Base-by-base conservation (phyloP, 2,329 filamentous ascomycete genomes). In the Magnaporthiopsis rhizophila region DNA sequence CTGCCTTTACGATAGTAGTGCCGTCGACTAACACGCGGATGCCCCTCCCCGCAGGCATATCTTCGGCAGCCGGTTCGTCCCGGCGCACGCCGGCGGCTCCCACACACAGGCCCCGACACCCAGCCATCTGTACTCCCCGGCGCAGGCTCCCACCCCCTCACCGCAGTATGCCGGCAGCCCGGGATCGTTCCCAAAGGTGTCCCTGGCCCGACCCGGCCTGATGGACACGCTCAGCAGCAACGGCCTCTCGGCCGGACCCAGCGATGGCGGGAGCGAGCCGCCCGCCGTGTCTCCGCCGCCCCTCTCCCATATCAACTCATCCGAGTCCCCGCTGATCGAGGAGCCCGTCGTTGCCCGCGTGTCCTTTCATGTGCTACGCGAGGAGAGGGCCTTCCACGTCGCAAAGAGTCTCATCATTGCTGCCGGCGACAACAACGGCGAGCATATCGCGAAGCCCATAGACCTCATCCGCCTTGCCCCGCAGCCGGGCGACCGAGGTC, bases 321-420 rank as follows among this genome's bases (percentile, higher is more conserved):
- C 77, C 71, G 81, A 87, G 71, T 76, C 81, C 67, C 79, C 81
- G 58, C 84, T 83, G 66, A 71, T 85, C 59, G 88, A 86, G 75
- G 82, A 86, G 66, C 83, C 84, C 9, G 88, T 97, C 7, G 81
- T 97, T 34, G 94, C 92, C 58, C 87, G 92, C 28, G 82, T 97
- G 59, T 97, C 93, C 0, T 88, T 86, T 67, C 91, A 97, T 76
- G 83, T 89, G 21, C 80, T 97, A 63, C 87, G 93, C 9, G 86
- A 97, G 69, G 93, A 98, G 78, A 83, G 93, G 67, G 89, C 94
- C 65, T 97, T 90, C 72, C 90, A 96, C 70, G 90, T 95, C 69
- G 86, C 88, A 72, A 91, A 89, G 75, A 86, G 81, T 66, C 80
- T 97, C 61, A 86, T 97, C 61, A 86, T 88, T 56, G 81, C 84